phyloP scores from a whole-genome alignment of 345 rosid species.

The Microthlaspi erraticum region DNA sequence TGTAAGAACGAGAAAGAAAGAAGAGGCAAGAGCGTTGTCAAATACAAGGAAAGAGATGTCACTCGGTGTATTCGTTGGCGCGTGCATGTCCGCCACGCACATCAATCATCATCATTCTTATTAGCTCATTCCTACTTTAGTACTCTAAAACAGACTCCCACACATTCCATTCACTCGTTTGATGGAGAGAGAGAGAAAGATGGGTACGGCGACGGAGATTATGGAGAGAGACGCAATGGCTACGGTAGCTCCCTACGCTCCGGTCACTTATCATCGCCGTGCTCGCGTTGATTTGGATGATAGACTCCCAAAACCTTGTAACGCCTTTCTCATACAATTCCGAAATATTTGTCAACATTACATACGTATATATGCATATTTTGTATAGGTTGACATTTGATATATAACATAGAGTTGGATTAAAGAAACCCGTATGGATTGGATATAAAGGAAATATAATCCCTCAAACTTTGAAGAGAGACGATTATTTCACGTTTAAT shows the following conservation, averaged over 20 bases:
- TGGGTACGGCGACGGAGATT: conserved; percentile 37
- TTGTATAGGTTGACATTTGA: neutral
- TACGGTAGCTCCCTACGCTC: conserved; percentile 72
- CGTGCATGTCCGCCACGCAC: conserved; percentile 48
- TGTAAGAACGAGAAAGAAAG: conserved; percentile 28
- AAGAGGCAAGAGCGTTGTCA: conserved; percentile 15
- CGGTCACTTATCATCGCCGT: conserved; percentile 70
- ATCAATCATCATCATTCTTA: conserved; percentile 20
- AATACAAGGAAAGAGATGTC: conserved; percentile 35
- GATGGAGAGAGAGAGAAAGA: conserved; percentile 4
- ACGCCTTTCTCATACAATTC: neutral
- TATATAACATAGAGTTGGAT: neutral
- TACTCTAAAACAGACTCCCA: conserved; percentile 14
- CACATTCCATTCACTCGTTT: conserved; percentile 23
- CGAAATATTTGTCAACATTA: neutral
- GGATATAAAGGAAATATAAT: conserved; percentile 1
- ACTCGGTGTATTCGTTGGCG: conserved; percentile 19
- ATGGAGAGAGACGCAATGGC: conserved; percentile 61
- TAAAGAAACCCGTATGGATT: neutral
- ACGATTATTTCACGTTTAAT: neutral
- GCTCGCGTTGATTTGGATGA: conserved; percentile 73
- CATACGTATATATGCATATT: neutral
- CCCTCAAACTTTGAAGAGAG: conserved; percentile 1
- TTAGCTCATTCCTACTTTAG: neutral
- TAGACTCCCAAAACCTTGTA: conserved; percentile 82